These are phyloP conservation scores for Fusarium liriodendri DNA, from an alignment of 2,329 filamentous ascomycete species.

Conservation along the genomic window DNA sequence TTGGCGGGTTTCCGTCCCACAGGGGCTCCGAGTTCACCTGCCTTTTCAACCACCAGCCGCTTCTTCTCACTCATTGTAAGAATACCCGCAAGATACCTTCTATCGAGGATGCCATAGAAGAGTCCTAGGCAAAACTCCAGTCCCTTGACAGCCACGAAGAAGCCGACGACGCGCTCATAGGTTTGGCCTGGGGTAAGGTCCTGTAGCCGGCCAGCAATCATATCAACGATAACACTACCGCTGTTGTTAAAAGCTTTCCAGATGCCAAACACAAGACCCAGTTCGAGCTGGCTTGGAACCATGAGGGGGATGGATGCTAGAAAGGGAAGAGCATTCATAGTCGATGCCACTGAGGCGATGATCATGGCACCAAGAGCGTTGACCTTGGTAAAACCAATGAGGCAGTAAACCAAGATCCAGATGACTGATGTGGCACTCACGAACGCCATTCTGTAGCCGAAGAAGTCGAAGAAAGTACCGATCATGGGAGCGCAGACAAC, in stretches of 20 bases:
- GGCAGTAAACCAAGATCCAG: constrained; percentile 32
- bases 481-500: constrained; percentile 40
- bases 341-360: constrained; percentile 39
- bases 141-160: constrained; percentile 41
- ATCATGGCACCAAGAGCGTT: constrained; percentile 42
- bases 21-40: not conserved
- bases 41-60: not conserved
- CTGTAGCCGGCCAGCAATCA: constrained; percentile 43
- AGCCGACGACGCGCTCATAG: constrained; percentile 40
- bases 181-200: constrained; percentile 40
- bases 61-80: not conserved
- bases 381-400: constrained; percentile 36
- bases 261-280: constrained; percentile 42
- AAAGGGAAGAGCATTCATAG: constrained; percentile 44
- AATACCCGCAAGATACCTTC: constrained; percentile 1
- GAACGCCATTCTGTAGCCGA: constrained; percentile 41
- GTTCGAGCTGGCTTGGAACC: constrained; percentile 28
- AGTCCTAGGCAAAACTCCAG: constrained; percentile 44
- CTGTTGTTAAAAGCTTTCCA: constrained; percentile 46
- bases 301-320: constrained; percentile 36
- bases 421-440: constrained; percentile 40
- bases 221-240: constrained; percentile 43
- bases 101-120: constrained; percentile 34
- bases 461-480: constrained; percentile 37
- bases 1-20: not conserved